Base-by-base conservation (phyloP, 352 stramenopile species). In the Aphanomyces euteiches region DNA sequence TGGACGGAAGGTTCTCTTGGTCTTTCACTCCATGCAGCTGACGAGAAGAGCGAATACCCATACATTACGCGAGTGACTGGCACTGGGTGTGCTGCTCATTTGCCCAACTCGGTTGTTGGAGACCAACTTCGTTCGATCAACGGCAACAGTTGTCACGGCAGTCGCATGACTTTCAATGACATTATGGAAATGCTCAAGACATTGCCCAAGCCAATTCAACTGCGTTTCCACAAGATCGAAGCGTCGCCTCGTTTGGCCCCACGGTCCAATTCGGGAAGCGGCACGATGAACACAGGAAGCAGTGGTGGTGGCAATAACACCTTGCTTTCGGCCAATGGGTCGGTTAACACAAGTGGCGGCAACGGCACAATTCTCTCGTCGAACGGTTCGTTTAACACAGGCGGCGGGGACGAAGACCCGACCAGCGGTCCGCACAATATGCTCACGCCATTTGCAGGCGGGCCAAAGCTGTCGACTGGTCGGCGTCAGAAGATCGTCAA, bases 401-500 rank as follows among this genome's bases (percentile, higher is more conserved):
- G 77, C 69, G 43, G 28, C 63, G 13, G 67, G 66, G 64, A 78
- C 56, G 74, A 92, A 43, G 69, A 71, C 48, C 69, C 74, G 36
- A 54, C 77, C 6, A 83, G 43, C 43, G 17, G 43, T n/a, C 2
- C 78, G 48, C 87, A 91, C 73, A 84, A 93, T 53, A 82, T 95
- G 63, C 87, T 93, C 77, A 87, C 87, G 57, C 87, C 87, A 13
- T 95, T 95, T 76, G 76, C 93, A 59, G 79, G 85, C 67, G 83
- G 89, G 74, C 92, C 90, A 77, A 95, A 95, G 73, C 81, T 95
- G 47, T 95, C 87, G 43, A 91, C 85, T 5, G 84, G 85, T 39
- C 85, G 85, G 56, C 81, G 87, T 15, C 87, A 95, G 79, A 93
- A 92, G 77, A 95, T 95, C 84, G 78, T 95, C 37, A 95, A 95